Conservation (phyloP, 345 rosid genomes). For the Populus ilicifolia region DNA sequence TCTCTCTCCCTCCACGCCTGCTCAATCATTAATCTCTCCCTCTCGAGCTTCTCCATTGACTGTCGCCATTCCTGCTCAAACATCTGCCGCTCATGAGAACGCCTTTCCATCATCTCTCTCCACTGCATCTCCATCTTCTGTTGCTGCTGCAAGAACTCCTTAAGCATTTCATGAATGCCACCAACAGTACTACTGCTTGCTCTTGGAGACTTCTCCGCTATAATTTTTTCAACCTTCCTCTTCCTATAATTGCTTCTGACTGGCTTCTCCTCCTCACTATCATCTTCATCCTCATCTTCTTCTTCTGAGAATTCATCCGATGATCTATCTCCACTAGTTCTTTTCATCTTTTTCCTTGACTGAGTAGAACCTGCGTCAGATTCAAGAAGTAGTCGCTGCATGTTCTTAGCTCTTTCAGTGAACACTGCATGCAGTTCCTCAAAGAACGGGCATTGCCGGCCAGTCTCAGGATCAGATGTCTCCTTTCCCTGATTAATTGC, state of each 20-base stretch:
- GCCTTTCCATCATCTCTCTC: slow-evolving; percentile 47
- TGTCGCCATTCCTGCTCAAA: slow-evolving; percentile 53
- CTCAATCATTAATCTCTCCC: slow-evolving; percentile 45
- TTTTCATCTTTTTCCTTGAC: slow-evolving; percentile 34
- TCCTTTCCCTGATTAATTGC: slow-evolving; percentile 46
- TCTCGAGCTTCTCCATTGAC: slow-evolving; percentile 51
- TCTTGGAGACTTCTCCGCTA: slow-evolving; percentile 20
- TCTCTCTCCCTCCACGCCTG: slow-evolving; percentile 55
- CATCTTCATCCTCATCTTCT: slow-evolving; percentile 36
- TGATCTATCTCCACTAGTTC: slow-evolving; percentile 23
- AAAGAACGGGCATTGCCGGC: slow-evolving; percentile 48
- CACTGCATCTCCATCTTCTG: slow-evolving; percentile 48
- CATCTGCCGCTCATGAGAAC: slow-evolving; percentile 39
- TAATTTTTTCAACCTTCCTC: slow-evolving; percentile 38
- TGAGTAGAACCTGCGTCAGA: slow-evolving; percentile 32
- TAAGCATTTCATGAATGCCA: slow-evolving; percentile 36
- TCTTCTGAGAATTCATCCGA: slow-evolving; percentile 37
- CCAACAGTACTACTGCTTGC: slow-evolving; percentile 2
- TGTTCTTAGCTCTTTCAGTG: slow-evolving; percentile 37
- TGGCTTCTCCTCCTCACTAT: slow-evolving; percentile 36
- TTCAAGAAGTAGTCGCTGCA: slow-evolving; percentile 40
- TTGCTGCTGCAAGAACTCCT: slow-evolving; percentile 47
- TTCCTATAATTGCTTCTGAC: slow-evolving; percentile 26
- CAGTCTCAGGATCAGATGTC: slow-evolving; percentile 46
- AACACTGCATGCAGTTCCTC: slow-evolving; percentile 50